Evolutionary conservation across 805 yeast genomes (phyloP).

Genomic region (Candida taoyuanica): DNA sequence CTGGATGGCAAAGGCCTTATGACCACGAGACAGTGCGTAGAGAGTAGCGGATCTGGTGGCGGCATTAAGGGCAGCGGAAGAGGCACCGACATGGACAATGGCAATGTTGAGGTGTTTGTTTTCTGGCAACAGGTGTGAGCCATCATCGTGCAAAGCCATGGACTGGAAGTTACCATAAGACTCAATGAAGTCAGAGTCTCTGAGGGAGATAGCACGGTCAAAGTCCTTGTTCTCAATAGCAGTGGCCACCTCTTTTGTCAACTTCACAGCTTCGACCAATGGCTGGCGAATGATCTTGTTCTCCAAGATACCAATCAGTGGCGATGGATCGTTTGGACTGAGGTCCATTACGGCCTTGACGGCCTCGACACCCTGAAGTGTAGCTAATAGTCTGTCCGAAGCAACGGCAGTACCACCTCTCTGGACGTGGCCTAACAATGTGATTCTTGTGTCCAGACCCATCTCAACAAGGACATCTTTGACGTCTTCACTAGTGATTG

Average conservation of each 20-base stretch:
- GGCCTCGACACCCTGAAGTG: slow-evolving; percentile 97
- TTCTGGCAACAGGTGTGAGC: slow-evolving; percentile 54
- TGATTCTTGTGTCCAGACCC: slow-evolving; percentile 91
- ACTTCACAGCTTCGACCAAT: slow-evolving; percentile 81
- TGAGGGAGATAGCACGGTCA: slow-evolving; percentile 76
- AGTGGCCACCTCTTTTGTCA: slow-evolving; percentile 84
- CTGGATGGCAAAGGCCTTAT: slow-evolving; percentile 82
- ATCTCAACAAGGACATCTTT: slow-evolving; percentile 74
- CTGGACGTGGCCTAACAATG: slow-evolving; percentile 96
- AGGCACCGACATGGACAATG: slow-evolving; percentile 91
- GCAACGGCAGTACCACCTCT: slow-evolving; percentile 99
- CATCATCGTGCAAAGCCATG: slow-evolving; percentile 62
- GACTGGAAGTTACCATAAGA: slow-evolving; percentile 67
- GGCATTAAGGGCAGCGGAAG: slow-evolving; percentile 61
- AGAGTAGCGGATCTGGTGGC: background rate
- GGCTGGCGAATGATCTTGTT: slow-evolving; percentile 83
- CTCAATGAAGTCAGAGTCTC: slow-evolving; percentile 87
- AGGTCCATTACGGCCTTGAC: slow-evolving; percentile 86
- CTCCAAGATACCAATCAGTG: slow-evolving; percentile 86
- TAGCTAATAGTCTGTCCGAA: slow-evolving; percentile 84
- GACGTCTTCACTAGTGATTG: slow-evolving; percentile 77
- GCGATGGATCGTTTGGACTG: slow-evolving; percentile 90
- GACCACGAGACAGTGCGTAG: slow-evolving; percentile 66
- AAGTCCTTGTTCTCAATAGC: slow-evolving; percentile 81
- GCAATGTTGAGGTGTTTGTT: slow-evolving; percentile 69